These are phyloP conservation scores for Anacardium occidentale DNA, from an alignment of 345 rosid species.

Conservation along the genomic window DNA sequence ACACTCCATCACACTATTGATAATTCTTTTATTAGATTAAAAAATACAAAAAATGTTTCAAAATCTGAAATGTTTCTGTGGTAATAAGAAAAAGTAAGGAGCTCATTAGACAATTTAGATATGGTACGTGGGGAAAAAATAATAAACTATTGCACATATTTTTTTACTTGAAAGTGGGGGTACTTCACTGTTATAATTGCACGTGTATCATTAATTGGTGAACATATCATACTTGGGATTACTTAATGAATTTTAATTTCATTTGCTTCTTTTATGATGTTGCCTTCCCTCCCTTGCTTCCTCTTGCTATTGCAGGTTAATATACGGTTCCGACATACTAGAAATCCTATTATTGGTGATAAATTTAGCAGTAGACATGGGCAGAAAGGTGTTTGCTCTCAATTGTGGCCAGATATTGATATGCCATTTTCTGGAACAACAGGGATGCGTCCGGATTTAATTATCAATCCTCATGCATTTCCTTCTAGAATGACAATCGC, in stretches of 20 bases:
- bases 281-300: not conserved
- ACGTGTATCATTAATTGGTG: not conserved
- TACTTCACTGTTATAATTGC: not conserved
- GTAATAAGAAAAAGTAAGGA: too few relatives aligned
- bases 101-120: too few relatives aligned
- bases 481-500: conserved; percentile 99
- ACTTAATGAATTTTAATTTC: conserved; percentile 1
- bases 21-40: too few relatives aligned
- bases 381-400: conserved; percentile 99
- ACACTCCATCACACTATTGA: not conserved
- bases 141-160: too few relatives aligned
- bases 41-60: not conserved
- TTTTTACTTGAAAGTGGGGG: not conserved
- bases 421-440: conserved; percentile 97
- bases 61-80: not conserved
- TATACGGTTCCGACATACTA: conserved; percentile 84
- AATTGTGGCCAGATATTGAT: conserved; percentile 91
- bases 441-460: conserved; percentile 98
- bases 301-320: conserved; percentile 50
- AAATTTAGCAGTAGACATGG: conserved; percentile 99
- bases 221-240: not conserved
- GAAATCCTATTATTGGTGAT: conserved; percentile 94
- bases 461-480: conserved; percentile 97
- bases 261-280: not conserved
- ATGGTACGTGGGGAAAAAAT: too few relatives aligned